phyloP scores from a whole-genome alignment of 345 rosid species.

The Anastatica hierochuntica region DNA sequence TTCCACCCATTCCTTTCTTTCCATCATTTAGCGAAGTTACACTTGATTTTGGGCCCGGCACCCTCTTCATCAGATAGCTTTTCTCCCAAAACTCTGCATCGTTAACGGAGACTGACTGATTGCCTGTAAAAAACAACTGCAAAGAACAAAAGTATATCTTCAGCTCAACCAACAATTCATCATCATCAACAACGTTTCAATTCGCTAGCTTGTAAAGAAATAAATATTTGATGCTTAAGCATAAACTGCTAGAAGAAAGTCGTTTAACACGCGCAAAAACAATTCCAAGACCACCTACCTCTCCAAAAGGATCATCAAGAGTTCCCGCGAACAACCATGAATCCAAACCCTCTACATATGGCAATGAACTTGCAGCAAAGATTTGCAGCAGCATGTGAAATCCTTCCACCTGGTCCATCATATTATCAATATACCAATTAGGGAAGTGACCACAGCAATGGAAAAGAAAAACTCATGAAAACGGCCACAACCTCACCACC shows the following conservation, averaged over 20 bases:
- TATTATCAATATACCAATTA: constrained; percentile 4
- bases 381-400: constrained; percentile 71
- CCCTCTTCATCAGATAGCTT: constrained; percentile 57
- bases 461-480: background rate
- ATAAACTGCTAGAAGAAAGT: background rate
- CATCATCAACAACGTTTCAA: background rate
- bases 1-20: constrained; percentile 38
- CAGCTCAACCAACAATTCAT: background rate
- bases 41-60: constrained; percentile 30
- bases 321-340: constrained; percentile 89
- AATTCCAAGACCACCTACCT: constrained; percentile 39
- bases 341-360: constrained; percentile 66
- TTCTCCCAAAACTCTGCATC: constrained; percentile 93
- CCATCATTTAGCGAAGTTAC: constrained; percentile 29
- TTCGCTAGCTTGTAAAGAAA: background rate
- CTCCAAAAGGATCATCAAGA: constrained; percentile 88
- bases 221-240: background rate
- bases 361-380: constrained; percentile 68
- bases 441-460: constrained; percentile 9
- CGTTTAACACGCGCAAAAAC: background rate
- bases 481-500: constrained; percentile 78
- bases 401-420: constrained; percentile 65
- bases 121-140: constrained; percentile 82
- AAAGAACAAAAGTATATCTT: constrained; percentile 4
- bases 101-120: constrained; percentile 48